These are phyloP conservation scores for Tilletia caries DNA, from an alignment of 1,284 basidiomycete species.

Conservation along the genomic window DNA sequence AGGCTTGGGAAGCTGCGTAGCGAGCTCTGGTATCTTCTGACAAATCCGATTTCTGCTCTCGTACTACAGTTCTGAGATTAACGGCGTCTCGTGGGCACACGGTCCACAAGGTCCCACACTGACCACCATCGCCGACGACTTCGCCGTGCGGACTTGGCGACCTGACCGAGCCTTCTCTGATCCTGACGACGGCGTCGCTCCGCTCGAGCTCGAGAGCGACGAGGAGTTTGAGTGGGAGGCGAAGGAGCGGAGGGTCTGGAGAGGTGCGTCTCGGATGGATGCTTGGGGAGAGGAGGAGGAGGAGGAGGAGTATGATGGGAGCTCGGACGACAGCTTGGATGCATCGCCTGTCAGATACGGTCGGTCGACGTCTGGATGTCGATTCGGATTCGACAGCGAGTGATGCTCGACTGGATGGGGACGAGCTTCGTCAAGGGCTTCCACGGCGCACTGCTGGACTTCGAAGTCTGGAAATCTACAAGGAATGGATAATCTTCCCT, in stretches of 20 bases:
- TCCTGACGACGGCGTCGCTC: background rate
- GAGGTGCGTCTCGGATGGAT: background rate
- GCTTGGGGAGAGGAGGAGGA: background rate
- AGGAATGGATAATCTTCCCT: too few relatives aligned
- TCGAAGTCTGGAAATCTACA: too few relatives aligned
- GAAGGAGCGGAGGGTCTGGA: background rate
- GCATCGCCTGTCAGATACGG: background rate
- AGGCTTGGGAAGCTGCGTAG: background rate
- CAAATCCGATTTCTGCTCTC: slow-evolving; percentile 1
- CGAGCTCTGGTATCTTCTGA: too few relatives aligned
- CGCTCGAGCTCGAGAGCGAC: background rate
- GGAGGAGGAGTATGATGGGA: background rate
- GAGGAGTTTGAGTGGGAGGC: slow-evolving; percentile 8
- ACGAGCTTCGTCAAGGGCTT: too few relatives aligned
- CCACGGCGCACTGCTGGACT: too few relatives aligned
- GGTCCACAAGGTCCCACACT: slow-evolving; percentile 43
- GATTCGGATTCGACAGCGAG: background rate
- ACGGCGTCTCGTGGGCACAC: slow-evolving; percentile 41
- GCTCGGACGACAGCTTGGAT: background rate
- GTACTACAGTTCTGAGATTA: slow-evolving; percentile 43
- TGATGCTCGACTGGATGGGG: background rate
- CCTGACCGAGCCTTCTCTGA: slow-evolving; percentile 56
- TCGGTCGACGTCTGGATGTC: background rate
- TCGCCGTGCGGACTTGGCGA: slow-evolving; percentile 40
- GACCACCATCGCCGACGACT: slow-evolving; percentile 42